Conservation (phyloP, 2,329 filamentous ascomycete species). For the Fusarium palustre region DNA sequence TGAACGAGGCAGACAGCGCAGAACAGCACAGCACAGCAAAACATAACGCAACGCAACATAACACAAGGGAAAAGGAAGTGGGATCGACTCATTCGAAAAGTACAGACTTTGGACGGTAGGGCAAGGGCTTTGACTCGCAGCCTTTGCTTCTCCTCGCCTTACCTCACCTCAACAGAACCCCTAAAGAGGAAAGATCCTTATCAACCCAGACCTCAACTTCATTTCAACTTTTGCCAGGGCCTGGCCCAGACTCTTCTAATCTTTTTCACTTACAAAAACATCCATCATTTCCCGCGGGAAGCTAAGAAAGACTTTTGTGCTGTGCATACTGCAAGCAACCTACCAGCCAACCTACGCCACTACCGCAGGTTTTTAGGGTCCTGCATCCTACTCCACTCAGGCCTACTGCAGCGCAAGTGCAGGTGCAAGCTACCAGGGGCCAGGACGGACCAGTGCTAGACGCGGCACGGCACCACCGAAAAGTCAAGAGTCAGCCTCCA, state of each 20-base stretch:
- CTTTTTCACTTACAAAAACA: constrained; percentile 17
- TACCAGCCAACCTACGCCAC: constrained; percentile 14
- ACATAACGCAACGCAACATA: neutral
- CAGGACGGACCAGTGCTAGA: constrained; percentile 3
- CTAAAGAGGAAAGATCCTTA: constrained; percentile 36
- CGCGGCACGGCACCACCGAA: constrained; percentile 39
- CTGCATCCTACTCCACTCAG: constrained; percentile 37
- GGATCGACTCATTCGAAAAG: constrained; percentile 23
- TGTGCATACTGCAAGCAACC: constrained; percentile 11
- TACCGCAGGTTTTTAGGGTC: constrained; percentile 39
- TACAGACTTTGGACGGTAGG: constrained; percentile 21
- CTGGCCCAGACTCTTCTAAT: constrained; percentile 12
- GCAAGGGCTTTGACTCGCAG: constrained; percentile 34
- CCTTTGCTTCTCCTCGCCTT: neutral
- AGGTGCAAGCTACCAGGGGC: neutral
- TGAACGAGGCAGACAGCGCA: constrained; percentile 36
- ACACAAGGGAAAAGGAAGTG: constrained; percentile 15
- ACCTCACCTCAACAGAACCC: constrained; percentile 31
- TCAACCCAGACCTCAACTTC: constrained; percentile 29
- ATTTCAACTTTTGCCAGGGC: constrained; percentile 26
- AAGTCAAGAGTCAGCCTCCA: constrained; percentile 29
- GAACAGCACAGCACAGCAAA: neutral
- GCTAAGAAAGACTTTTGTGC: constrained; percentile 21
- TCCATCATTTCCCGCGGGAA: constrained; percentile 25
- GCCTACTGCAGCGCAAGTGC: neutral